Evolutionary conservation across 2,329 filamentous ascomycete genomes (phyloP), one percentile per base, ranked within the genome.

Genomic region (Nigrograna mackinnonii): DNA sequence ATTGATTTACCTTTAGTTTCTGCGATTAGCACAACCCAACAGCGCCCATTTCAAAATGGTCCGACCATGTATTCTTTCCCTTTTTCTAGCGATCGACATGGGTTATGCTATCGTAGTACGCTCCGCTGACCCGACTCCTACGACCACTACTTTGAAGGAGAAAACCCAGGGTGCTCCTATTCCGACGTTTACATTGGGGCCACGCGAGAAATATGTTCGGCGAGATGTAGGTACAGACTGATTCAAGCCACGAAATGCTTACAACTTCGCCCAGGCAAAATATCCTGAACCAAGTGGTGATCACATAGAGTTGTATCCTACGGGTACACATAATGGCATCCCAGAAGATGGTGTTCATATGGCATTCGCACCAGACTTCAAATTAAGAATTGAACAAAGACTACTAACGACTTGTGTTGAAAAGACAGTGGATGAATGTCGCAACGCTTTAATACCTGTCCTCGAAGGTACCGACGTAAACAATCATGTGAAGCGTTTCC

Each of bases 261-360:
- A n/a, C n/a, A n/a, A n/a, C n/a, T 28, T 9, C 24, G 9, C 24
- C 24, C 9, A 28, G 24, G 38, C 32, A 20, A 22, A 35, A 35
- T 17, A 40, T 22, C 37, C 37, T 6, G 35, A 44, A 26, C 39
- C 41, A 16, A 14, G 16, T 34, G 37, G 14, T 7, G 39, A 45
- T n/a, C 21, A 24, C 20, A 22, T 51, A 3, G 33, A 49, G 16
- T 44, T 49, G 12, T 52, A 39, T 20, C 49, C 49, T 13, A 44
- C 37, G 3, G 43, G 49, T 4, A 35, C 43, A 6, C 37, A 39
- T 14, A 37, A 49, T n/a, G 39, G 40, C 14, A 36, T 46, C 20
- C 49, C 49, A 11, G 14, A 34, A 9, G 41, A 46, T 20, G 49
- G 49, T 14, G 36, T 52, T 16, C 40, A 14, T 6, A 32, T 52